Base-by-base conservation (phyloP, 495 filamentous ascomycete genomes). In the Penicillium simplicissimum region DNA sequence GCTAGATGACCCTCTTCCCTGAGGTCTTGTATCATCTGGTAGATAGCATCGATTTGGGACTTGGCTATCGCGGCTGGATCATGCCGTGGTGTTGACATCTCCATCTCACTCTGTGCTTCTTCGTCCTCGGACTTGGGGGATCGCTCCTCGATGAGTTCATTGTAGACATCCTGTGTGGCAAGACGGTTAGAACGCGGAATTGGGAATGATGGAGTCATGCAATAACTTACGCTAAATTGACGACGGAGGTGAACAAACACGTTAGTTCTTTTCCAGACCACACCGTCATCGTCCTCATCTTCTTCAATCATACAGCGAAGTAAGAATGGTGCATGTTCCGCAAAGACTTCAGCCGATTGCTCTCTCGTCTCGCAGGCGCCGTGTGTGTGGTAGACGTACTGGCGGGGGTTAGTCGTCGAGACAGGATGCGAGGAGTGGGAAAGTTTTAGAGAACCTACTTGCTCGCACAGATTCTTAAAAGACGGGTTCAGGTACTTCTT, bases 261-360 rank as follows among this genome's bases (percentile, higher is more conserved):
- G 58, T 76, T 78, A 9, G 81, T 85, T 51, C 77, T 77, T 23
- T 68, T 71, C 87, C 87, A 89, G 23, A 77, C 71, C 33, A 86
- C 68, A 35, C 76, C 78, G 67, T 85, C 81, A 52, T n/a, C 25
- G 55, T 84, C 82, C 3, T 86, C 81, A 51, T 82, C 81, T 2
- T 72, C 78, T 52, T 80, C 81, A 9, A 87, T 65, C 84, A 89
- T 88, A 13, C 79, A 80, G 33, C 81, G 77, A 4, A 88, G 72
- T 48, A 89, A 65, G 64, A 86, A 87, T 35, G 74, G 47, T 34
- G 74, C 73, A 67, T 88, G 85, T 58, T 81, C 76, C 47, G 83
- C 73, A 55, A 88, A 83, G 1, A 77, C 74, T 37, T 80, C 77
- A 8, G 72, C 75, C 8, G 84, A 84, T 51, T 83, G 77, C 35